Evolutionary conservation across 148 eudicot species (phyloP).

Genomic region (Rhododendron williamsianum): DNA sequence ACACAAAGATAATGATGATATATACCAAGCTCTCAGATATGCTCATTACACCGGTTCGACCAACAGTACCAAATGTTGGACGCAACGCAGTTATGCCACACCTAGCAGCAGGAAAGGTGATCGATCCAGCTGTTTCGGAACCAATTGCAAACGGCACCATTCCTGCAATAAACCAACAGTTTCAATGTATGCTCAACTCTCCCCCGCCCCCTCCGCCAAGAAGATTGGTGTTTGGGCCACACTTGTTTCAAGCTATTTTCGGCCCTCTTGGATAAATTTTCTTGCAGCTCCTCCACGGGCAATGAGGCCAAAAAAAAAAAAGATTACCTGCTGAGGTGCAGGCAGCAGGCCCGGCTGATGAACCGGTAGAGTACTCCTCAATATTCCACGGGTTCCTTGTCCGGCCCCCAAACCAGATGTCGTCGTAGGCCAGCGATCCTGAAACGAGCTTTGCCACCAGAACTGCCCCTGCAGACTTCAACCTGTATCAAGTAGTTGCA

Average conservation of each 20-base stretch:
- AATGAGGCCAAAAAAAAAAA: neutral
- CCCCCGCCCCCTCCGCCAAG: neutral
- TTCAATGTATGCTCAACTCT: neutral
- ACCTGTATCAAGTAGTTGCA: constrained; percentile 29
- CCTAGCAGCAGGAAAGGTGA: constrained; percentile 81
- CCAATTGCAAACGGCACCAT: constrained; percentile 96
- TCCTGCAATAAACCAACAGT: constrained; percentile 30
- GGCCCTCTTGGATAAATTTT: neutral
- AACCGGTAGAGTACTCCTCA: constrained; percentile 80
- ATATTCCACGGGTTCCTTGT: constrained; percentile 98
- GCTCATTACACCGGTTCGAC: constrained; percentile 91
- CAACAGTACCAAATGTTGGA: constrained; percentile 81
- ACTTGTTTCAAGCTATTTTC: neutral
- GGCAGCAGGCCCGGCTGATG: constrained; percentile 93
- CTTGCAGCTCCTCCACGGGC: neutral
- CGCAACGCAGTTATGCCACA: constrained; percentile 89
- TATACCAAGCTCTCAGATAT: constrained; percentile 82
- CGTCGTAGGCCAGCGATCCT: constrained; percentile 84
- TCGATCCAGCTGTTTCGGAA: constrained; percentile 87
- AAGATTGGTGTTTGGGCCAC: neutral
- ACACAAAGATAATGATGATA: neutral
- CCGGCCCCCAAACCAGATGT: constrained; percentile 94
- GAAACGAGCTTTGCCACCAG: constrained; percentile 80
- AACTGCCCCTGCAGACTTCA: constrained; percentile 83
- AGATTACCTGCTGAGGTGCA: constrained; percentile 81